Evolutionary conservation across 176 grass and related monocot species (phyloP), one percentile per base, ranked within the genome.

Genomic region (Stipa capillata): DNA sequence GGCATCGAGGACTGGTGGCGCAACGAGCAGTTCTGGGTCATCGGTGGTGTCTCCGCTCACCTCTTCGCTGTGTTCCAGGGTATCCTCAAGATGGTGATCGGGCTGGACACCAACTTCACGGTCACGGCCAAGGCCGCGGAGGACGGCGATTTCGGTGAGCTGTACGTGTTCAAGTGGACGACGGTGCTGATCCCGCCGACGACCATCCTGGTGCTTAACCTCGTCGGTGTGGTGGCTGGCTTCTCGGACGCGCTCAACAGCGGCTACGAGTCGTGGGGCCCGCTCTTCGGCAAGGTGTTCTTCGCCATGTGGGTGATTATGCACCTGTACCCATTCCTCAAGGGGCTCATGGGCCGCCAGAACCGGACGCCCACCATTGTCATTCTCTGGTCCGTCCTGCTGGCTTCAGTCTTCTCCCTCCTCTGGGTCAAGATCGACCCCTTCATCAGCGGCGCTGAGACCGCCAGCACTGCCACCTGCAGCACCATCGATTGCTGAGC

Each of bases 11-110:
- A 98, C 80, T 98, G 85, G 95, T 94, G 95, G 95, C 78, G 95
- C 25, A 98, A 98, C 15, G 95, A 98, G 77, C 95, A 98, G 73
- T 98, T 98, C 83, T 98, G 95, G 92, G 92, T 94, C 67, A 98
- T 98, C 2, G 95, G 95, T 7, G 92, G 95, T 20, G 85, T 98
- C 11, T 98, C 95, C 2, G 95, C 95, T 0, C 95, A 98, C 35
- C 92, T 98, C 56, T 98, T 98, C 39, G 95, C 95, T 2, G 95
- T 98, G 76, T 98, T 98, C 83, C 95, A 98, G 77, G 92, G 95
- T 32, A 89, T 98, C 81, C 85, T 98, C 37, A 98, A 98, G 84
- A 92, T 98, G 89, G 13, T 92, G 0, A 90, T 92, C 12, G 92
- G 95, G 42, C 88, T 98, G 37, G 95, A 98, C 80, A 98, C 95